Evolutionary conservation across 805 yeast genomes (phyloP), one percentile per base, ranked within the genome.

Genomic region (Saccharomycopsis fodiens): DNA sequence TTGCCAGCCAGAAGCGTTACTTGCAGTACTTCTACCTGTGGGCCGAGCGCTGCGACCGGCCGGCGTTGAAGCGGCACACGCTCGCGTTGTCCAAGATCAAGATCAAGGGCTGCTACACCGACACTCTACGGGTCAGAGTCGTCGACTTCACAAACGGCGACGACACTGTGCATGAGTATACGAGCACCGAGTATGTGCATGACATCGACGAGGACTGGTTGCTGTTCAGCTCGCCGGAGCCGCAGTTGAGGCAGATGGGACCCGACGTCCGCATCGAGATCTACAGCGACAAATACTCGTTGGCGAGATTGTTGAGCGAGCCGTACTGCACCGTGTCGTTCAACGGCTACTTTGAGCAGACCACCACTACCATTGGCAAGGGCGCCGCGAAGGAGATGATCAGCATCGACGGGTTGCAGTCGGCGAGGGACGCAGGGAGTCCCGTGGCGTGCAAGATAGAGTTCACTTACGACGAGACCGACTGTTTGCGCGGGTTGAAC

Each of bases 1-100:
- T 86, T 27, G 50, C 55, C 15, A 79, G 89, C 3, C 97, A 91
- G 60, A 59, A 69, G 21, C 59, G 91, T 38, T 86, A 79, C 56
- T 63, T 88, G 27, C 54, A 62, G 3, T 91, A 91, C 58, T 78
- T 75, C 20, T 45, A 50, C 20, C 22, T 36, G 12, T 52, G 54
- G 73, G 66, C 25, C 31, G 48, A 12, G 8, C 8, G 22, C 20
- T 5, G 40, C 56, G 5, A 36, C 54, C 13, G 40, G 40, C 13
- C 52, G 47, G 29, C 29, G 6, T 10, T 7, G 6, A 25, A 6
- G 10, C 15, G 39, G 21, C 30, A 53, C 20, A 43, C 42, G 23
- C 44, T 41, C n/a, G 49, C 46, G 39, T 42, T 42, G 15, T 50
- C 43, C 3, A 38, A 46, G 44, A 34, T 37, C 34, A 36, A 47